Evolutionary conservation across 1,284 basidiomycete genomes (phyloP), one percentile per base, ranked within the genome.

Genomic region (Hemileia vastatrix): DNA sequence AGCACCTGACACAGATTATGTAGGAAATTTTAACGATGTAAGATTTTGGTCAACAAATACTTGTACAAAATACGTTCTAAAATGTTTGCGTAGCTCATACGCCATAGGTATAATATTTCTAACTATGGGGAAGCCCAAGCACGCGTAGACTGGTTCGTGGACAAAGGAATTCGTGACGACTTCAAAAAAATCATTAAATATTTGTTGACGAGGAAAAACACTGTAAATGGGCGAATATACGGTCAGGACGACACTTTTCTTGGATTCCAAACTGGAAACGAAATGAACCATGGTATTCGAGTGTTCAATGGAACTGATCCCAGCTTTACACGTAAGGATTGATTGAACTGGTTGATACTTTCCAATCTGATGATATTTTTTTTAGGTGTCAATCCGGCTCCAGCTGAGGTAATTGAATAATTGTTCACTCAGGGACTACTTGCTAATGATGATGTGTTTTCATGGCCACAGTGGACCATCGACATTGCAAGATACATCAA

Each of bases 11-110:
- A 47, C 23, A 24, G 23, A 62, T 44, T 62, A 32, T 24, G 27
- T 43, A 1, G 59, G 59, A 23, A 62, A 62, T 27, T 62, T 54
- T 21, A 62, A 62, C 33, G 59, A 62, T 55, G 57, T 60, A 54
- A 44, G 43, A 44, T 18, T 44, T 2, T 44, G 15, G 13, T 44
- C 2, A 15, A 18, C 43, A 8, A 15, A 9, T 44, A 4, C 3
- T 44, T 36, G 44, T 13, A 23, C n/a, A 47, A 48, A 19, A 18
- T 19, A 32, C 24, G 2, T 49, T 23, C 24, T 33, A 5, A 9
- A 19, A 18, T 13, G 13, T 24, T 36, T 27, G 6, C 31, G 40
- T 32, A 62, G 60, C 53, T 62, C 32, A 62, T 62, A 23, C 27
- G 60, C 23, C 60, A 62, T 32, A 49, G 60, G 18, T 62, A 49